Base-by-base conservation (phyloP, 495 filamentous ascomycete species). In the Podospora australis region DNA sequence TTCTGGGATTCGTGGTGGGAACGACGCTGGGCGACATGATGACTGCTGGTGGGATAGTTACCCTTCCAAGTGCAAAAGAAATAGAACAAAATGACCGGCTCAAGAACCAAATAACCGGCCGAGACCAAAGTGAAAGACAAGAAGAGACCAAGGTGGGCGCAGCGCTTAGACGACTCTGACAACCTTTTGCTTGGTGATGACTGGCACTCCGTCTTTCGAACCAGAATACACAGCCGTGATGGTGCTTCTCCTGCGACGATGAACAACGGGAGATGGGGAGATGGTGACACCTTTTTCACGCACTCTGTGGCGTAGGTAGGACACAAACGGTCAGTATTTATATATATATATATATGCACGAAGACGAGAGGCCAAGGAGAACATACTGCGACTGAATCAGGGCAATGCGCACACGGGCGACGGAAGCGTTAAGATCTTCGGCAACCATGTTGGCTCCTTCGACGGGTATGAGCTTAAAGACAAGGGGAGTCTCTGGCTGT, bases 311-410 rank as follows among this genome's bases (percentile, higher is more conserved):
- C 21, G 19, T 14, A 22, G 16, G 32, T n/a, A 8, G 17, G 28
- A 7, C 21, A 40, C 21, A n/a, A 30, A n/a, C 13, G 14, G 39
- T 22, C 7, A 28, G 29, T n/a, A n/a, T n/a, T 1, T 26, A 21
- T 32, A 42, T 32, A 43, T n/a, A n/a, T n/a, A n/a, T n/a, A n/a
- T n/a, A n/a, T n/a, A n/a, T n/a, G n/a, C n/a, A n/a, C n/a, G n/a
- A n/a, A n/a, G n/a, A n/a, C n/a, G n/a, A n/a, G n/a, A n/a, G n/a
- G n/a, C n/a, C n/a, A 39, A n/a, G 30, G 34, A 17, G 6, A 19
- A 64, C 64, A 48, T 24, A 67, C 64, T 66, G 56, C 23, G 57
- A 60, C 41, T 66, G 64, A 21, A 67, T 34, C 24, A 64, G 42
- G 17, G 63, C 62, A 44, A 67, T 55, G 47, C 64, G 64, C 22